Conservation (phyloP, 495 filamentous ascomycete genomes). For the Penicillium turbatum region DNA sequence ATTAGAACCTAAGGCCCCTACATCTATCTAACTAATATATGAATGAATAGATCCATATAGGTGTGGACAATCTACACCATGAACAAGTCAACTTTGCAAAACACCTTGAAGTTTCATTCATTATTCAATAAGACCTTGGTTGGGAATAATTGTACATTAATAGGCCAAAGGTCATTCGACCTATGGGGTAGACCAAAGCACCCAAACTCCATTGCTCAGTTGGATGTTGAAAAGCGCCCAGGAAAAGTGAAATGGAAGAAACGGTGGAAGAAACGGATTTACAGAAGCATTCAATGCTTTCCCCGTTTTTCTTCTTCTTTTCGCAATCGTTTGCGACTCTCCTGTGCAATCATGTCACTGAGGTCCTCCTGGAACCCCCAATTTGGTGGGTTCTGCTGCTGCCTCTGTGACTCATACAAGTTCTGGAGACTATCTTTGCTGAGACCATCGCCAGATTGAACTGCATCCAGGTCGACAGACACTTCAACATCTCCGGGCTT, state of each 20-base stretch:
- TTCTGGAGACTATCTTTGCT: constrained; percentile 61
- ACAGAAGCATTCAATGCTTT: constrained; percentile 34
- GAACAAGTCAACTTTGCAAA: not conserved
- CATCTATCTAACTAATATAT: too few species aligned
- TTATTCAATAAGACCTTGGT: not conserved
- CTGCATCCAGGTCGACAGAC: constrained; percentile 74
- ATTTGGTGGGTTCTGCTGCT: constrained; percentile 62
- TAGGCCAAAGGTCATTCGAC: not conserved
- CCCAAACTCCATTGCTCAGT: constrained; percentile 2
- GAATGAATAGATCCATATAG: too few species aligned
- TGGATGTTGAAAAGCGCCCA: not conserved
- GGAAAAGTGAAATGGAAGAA: not conserved
- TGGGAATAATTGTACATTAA: not conserved
- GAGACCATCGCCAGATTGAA: constrained; percentile 67
- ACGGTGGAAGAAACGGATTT: not conserved
- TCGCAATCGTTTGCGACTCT: constrained; percentile 83
- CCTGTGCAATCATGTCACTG: constrained; percentile 93
- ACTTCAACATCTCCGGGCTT: constrained; percentile 95
- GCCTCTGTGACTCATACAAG: constrained; percentile 71
- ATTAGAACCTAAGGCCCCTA: too few species aligned
- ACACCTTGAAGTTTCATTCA: not conserved
- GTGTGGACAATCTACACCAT: too few species aligned
- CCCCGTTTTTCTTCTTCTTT: constrained; percentile 72
- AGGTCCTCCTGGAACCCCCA: constrained; percentile 91
- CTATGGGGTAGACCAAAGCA: not conserved